phyloP scores from a whole-genome alignment of 768 basidiomycete genomes.

The Psilocybe cyanescens region DNA sequence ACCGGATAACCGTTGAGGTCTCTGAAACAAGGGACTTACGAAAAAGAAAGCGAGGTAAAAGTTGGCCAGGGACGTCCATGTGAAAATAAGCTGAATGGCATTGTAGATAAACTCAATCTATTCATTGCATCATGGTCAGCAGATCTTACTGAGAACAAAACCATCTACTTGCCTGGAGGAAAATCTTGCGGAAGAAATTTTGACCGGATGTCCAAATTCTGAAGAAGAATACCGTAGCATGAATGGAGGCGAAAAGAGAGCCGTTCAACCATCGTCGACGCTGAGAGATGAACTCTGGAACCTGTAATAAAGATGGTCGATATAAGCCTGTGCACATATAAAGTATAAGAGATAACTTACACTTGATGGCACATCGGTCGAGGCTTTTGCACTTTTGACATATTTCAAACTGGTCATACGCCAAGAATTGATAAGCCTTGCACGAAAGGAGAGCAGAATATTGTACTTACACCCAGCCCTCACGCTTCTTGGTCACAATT shows the following conservation, averaged over 20 bases:
- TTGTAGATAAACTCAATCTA: constrained; percentile 93
- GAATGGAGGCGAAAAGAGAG: constrained; percentile 91
- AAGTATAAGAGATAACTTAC: constrained; percentile 34
- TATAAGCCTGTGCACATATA: constrained; percentile 9
- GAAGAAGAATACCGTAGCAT: constrained; percentile 88
- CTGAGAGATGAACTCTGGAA: constrained; percentile 95
- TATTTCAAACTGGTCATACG: constrained; percentile 65
- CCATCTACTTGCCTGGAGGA: constrained; percentile 55
- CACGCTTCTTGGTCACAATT: constrained; percentile 87
- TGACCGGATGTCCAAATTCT: constrained; percentile 94
- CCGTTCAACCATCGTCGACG: constrained; percentile 90
- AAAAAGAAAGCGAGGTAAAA: constrained; percentile 96
- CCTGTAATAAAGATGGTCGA: constrained; percentile 34
- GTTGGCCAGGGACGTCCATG: constrained; percentile 93
- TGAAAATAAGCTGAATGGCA: constrained; percentile 84
- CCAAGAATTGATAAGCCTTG: constrained; percentile 6
- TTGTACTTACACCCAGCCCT: constrained; percentile 74
- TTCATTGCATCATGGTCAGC: background rate
- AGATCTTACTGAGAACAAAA: background rate
- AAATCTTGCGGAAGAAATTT: constrained; percentile 79
- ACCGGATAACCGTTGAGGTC: background rate
- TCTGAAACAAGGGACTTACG: constrained; percentile 46
- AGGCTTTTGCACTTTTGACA: constrained; percentile 92
- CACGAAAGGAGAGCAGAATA: constrained; percentile 16
- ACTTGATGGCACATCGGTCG: constrained; percentile 93